Conservation (phyloP, 306 rosid species). For the Sesbania bispinosa region DNA sequence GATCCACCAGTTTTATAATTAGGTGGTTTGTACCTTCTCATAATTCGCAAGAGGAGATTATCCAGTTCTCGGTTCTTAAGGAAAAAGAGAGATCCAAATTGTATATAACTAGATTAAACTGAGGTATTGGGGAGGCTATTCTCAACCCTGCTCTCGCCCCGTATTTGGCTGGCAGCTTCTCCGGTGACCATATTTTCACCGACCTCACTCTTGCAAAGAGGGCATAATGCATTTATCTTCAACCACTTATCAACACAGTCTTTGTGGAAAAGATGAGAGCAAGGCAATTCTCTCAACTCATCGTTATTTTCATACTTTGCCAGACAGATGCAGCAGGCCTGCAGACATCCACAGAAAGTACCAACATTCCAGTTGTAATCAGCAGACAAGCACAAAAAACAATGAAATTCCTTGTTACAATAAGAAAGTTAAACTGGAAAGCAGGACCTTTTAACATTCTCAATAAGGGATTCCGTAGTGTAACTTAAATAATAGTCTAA, state of each 20-base stretch:
- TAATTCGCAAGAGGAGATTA: conserved; percentile 13
- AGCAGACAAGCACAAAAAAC: background rate
- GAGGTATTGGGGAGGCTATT: conserved; percentile 27
- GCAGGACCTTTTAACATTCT: conserved; percentile 5
- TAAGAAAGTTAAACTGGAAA: background rate
- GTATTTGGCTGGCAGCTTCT: conserved; percentile 45
- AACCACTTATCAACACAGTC: conserved; percentile 96
- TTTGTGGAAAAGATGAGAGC: conserved; percentile 92
- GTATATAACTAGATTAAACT: conserved; percentile 21
- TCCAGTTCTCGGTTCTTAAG: conserved; percentile 14
- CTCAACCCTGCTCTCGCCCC: conserved; percentile 33
- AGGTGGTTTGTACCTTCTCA: background rate
- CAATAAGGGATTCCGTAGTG: background rate
- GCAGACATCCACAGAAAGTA: conserved; percentile 29
- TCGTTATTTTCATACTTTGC: conserved; percentile 85
- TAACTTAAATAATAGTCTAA: background rate
- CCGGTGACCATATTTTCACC: conserved; percentile 48
- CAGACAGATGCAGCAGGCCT: conserved; percentile 95
- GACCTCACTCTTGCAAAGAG: conserved; percentile 88
- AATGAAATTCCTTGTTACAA: background rate
- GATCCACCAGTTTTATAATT: conserved; percentile 1
- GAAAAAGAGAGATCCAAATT: conserved; percentile 22
- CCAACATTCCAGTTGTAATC: conserved; percentile 13
- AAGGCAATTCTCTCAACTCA: conserved; percentile 84
- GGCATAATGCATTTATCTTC: conserved; percentile 85